A percentile compares a stretch with the other conserved stretches of the same genome.
Evolutionary conservation across 2,329 filamentous ascomycete genomes (phyloP).

Genomic region (Purpureocillium lavendulum): DNA sequence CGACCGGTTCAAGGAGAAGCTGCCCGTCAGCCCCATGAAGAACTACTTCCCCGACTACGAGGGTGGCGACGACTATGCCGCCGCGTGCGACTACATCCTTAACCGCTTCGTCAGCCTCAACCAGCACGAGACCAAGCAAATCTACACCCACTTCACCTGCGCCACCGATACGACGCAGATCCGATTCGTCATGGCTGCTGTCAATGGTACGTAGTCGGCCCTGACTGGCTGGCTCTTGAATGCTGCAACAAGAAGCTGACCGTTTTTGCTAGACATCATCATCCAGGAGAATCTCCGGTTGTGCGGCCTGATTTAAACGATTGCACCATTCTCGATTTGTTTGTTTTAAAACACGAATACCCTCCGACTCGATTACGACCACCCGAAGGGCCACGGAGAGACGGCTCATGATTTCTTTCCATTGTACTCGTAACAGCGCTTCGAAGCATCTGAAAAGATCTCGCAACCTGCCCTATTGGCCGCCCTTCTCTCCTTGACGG

Average conservation of each 20-base stretch:
- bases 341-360: conserved; percentile 29
- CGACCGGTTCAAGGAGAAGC: conserved; percentile 81
- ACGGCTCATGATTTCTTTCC: conserved; percentile 28
- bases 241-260: conserved; percentile 29
- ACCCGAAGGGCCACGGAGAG: conserved; percentile 27
- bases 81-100: conserved; percentile 96
- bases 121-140: conserved; percentile 98
- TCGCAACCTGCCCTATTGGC: neutral
- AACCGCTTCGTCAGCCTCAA: conserved; percentile 98
- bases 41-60: conserved; percentile 90
- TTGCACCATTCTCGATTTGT: conserved; percentile 19
- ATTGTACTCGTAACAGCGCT: conserved; percentile 21
- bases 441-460: conserved; percentile 8
- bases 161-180: conserved; percentile 98
- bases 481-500: neutral
- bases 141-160: conserved; percentile 99
- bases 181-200: conserved; percentile 98
- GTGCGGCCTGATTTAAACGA: conserved; percentile 84
- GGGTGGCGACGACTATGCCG: conserved; percentile 89
- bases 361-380: conserved; percentile 32
- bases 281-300: conserved; percentile 98
- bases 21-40: conserved; percentile 74
- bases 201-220: conserved; percentile 93
- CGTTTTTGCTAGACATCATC: conserved; percentile 70
- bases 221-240: too few species aligned